Conservation (phyloP, 306 rosid species). For the Lablab purpureus region DNA sequence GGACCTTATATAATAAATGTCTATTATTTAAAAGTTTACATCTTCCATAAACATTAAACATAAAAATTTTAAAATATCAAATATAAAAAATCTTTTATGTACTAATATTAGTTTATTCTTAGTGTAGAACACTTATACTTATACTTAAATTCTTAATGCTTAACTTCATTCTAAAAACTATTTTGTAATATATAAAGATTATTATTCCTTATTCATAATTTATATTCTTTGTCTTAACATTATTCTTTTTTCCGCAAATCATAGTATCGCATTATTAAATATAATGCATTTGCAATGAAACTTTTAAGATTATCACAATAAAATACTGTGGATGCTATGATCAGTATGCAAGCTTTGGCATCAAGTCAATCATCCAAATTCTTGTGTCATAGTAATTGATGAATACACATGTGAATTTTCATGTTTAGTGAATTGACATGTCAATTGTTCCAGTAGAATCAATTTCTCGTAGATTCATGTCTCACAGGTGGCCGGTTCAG, state of each 20-base stretch:
- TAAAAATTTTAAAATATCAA: no score
- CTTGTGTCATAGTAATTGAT: neutral
- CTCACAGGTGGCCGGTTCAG: conserved; percentile 31
- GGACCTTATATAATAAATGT: no score
- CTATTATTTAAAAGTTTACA: no score
- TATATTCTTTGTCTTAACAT: no score
- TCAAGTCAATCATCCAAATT: neutral
- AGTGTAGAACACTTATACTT: no score
- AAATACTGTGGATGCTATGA: neutral
- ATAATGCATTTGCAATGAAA: neutral
- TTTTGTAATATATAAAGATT: no score
- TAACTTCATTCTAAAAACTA: no score
- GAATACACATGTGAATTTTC: neutral
- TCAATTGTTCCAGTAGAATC: neutral
- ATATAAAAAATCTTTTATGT: no score
- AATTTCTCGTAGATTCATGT: conserved; percentile 22
- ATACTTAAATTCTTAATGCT: no score
- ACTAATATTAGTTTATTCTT: no score
- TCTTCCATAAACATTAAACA: no score
- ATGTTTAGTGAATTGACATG: neutral
- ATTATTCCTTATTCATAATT: no score
- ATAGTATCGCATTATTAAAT: neutral
- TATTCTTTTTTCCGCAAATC: neutral
- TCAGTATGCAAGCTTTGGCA: neutral
- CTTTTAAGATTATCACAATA: neutral